Conservation (phyloP, 1,284 basidiomycete species). For the Malassezia psittaci region DNA sequence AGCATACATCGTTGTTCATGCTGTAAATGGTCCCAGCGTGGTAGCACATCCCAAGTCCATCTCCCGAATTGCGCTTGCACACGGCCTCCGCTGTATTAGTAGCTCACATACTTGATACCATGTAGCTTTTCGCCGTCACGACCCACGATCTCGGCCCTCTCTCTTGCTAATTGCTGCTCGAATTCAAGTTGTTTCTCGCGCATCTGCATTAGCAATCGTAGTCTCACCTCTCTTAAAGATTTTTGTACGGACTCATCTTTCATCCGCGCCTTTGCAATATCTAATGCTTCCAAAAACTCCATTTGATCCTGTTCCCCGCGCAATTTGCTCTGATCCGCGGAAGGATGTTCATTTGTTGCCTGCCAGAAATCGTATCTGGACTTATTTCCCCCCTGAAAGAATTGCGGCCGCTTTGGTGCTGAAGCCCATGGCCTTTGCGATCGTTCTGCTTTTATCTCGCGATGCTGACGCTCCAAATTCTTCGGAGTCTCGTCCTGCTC, state of each 20-base stretch:
- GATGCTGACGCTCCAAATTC: not conserved
- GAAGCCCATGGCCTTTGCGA: constrained; percentile 3
- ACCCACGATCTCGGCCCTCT: constrained; percentile 5
- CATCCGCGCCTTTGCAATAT: not conserved
- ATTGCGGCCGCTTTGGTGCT: not conserved
- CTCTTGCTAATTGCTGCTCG: not conserved
- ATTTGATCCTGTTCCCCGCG: not conserved
- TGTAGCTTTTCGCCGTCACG: constrained; percentile 2
- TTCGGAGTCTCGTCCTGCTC: constrained; percentile 6
- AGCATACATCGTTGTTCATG: constrained; percentile 4
- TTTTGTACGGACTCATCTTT: not conserved
- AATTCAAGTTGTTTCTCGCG: constrained; percentile 1
- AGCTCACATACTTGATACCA: constrained; percentile 4
- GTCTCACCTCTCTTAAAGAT: not conserved
- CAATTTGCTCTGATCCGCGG: not conserved
- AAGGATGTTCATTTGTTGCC: not conserved
- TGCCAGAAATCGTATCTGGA: not conserved
- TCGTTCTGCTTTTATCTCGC: not conserved
- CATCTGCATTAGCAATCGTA: constrained; percentile 1
- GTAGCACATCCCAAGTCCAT: constrained; percentile 17
- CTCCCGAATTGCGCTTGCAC: constrained; percentile 7
- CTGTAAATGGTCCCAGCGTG: constrained; percentile 7
- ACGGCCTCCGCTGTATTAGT: constrained; percentile 8
- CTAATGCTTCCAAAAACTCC: constrained; percentile 4
- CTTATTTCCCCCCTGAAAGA: not conserved